Evolutionary conservation across 108 stramenopile species (phyloP).

Genomic region (Stephanodiscus minutulus): DNA sequence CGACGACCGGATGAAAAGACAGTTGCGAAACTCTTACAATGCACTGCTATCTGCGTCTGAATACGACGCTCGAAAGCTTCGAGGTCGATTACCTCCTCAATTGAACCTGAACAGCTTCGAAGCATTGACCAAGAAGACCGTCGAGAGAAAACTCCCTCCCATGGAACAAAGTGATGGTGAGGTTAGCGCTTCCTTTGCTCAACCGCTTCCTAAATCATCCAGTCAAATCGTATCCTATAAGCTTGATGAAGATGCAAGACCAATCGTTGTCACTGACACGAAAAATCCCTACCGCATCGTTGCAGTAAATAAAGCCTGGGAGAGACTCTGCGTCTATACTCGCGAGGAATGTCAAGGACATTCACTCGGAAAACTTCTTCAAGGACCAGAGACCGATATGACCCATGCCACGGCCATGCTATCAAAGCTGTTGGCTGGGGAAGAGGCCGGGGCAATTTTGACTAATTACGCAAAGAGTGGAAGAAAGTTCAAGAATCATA

Average conservation of each 20-base stretch:
- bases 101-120: slow-evolving; percentile 23
- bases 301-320: slow-evolving; percentile 78
- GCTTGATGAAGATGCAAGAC: slow-evolving; percentile 43
- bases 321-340: slow-evolving; percentile 68
- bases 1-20: slow-evolving; percentile 27
- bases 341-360: slow-evolving; percentile 61
- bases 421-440: slow-evolving; percentile 53
- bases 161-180: not conserved
- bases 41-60: slow-evolving; percentile 6
- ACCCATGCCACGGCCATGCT: slow-evolving; percentile 58
- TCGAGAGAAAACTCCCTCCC: slow-evolving; percentile 12
- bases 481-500: slow-evolving; percentile 64
- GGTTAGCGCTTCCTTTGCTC: not conserved
- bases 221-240: slow-evolving; percentile 19
- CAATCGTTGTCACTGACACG: slow-evolving; percentile 74
- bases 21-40: slow-evolving; percentile 23
- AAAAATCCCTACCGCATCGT: slow-evolving; percentile 64
- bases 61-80: slow-evolving; percentile 15
- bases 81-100: slow-evolving; percentile 23
- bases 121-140: slow-evolving; percentile 5
- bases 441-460: slow-evolving; percentile 66
- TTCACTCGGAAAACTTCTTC: slow-evolving; percentile 56
- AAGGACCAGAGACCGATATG: slow-evolving; percentile 70
- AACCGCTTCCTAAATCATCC: slow-evolving; percentile 25
- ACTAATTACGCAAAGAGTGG: slow-evolving; percentile 79